These are phyloP conservation scores for Theobroma grandiflorum DNA, from an alignment of 441 rosid species.

Conservation along the genomic window DNA sequence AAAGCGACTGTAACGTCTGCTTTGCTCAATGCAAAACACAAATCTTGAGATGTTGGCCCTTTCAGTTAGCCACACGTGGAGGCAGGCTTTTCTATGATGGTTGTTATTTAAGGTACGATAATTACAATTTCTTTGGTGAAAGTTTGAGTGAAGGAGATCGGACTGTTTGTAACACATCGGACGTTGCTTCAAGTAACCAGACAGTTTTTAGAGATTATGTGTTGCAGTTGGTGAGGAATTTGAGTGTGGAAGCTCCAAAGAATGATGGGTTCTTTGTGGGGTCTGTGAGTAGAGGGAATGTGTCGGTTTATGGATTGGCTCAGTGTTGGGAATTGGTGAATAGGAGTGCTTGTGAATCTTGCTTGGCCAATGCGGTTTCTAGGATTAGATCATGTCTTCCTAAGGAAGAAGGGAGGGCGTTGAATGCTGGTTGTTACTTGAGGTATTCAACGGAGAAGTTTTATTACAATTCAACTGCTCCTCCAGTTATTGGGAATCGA, in stretches of 20 bases:
- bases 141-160: slow-evolving; percentile 43
- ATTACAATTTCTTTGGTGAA: slow-evolving; percentile 74
- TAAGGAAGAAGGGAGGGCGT: slow-evolving; percentile 70
- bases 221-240: slow-evolving; percentile 55
- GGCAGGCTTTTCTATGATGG: slow-evolving; percentile 76
- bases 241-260: slow-evolving; percentile 59
- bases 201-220: slow-evolving; percentile 55
- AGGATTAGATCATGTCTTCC: slow-evolving; percentile 58
- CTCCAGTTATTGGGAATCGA: slow-evolving; percentile 39
- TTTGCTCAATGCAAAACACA: slow-evolving; percentile 77
- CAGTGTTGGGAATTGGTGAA: slow-evolving; percentile 83
- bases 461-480: slow-evolving; percentile 52
- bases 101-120: slow-evolving; percentile 81
- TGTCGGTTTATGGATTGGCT: slow-evolving; percentile 80
- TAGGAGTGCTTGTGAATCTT: slow-evolving; percentile 56
- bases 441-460: slow-evolving; percentile 71
- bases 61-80: slow-evolving; percentile 68
- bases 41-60: slow-evolving; percentile 73
- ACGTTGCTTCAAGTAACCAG: slow-evolving; percentile 54
- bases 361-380: slow-evolving; percentile 58
- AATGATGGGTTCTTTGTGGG: slow-evolving; percentile 73
- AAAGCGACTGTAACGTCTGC: slow-evolving; percentile 74
- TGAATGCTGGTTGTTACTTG: slow-evolving; percentile 85
- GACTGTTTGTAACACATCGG: slow-evolving; percentile 50
- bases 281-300: slow-evolving; percentile 54